Conservation (phyloP, 1,284 basidiomycete species). For the Leccinum pachyderme region DNA sequence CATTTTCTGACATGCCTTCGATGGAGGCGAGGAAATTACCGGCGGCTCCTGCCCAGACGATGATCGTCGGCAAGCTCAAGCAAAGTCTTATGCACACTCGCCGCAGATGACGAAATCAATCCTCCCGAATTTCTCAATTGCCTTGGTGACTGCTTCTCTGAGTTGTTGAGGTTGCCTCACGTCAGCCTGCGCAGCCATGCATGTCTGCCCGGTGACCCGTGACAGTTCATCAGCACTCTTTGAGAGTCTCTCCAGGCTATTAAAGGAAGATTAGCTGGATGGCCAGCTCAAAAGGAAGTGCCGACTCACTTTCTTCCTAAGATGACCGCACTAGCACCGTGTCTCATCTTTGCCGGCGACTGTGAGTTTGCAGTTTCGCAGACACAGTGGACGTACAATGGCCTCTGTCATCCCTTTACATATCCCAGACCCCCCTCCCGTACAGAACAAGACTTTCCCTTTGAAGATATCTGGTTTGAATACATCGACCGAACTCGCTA, state of each 20-base stretch:
- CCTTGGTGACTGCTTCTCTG: slow-evolving; percentile 45
- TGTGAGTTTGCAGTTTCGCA: not conserved
- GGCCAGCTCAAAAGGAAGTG: not conserved
- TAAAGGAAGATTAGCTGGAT: not conserved
- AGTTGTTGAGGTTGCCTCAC: not conserved
- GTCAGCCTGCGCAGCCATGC: not conserved
- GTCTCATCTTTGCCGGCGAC: slow-evolving; percentile 61
- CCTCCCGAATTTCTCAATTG: slow-evolving; percentile 76
- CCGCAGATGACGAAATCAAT: slow-evolving; percentile 67
- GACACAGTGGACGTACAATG: slow-evolving; percentile 48
- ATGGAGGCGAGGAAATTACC: slow-evolving; percentile 1
- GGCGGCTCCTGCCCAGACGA: not conserved
- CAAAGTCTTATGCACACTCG: not conserved
- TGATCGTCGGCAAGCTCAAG: not conserved
- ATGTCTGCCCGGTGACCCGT: slow-evolving; percentile 58
- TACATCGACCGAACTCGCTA: slow-evolving; percentile 53
- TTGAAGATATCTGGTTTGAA: slow-evolving; percentile 85
- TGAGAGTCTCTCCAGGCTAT: slow-evolving; percentile 73
- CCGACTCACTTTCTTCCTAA: slow-evolving; percentile 79
- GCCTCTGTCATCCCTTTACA: slow-evolving; percentile 86
- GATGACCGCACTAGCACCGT: slow-evolving; percentile 82
- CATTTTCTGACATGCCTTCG: not conserved
- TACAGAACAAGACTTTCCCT: slow-evolving; percentile 93
- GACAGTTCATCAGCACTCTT: slow-evolving; percentile 74
- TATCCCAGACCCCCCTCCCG: slow-evolving; percentile 89